These are phyloP conservation scores for Colletotrichum agaves DNA, from an alignment of 2,329 filamentous ascomycete species.

Conservation along the genomic window DNA sequence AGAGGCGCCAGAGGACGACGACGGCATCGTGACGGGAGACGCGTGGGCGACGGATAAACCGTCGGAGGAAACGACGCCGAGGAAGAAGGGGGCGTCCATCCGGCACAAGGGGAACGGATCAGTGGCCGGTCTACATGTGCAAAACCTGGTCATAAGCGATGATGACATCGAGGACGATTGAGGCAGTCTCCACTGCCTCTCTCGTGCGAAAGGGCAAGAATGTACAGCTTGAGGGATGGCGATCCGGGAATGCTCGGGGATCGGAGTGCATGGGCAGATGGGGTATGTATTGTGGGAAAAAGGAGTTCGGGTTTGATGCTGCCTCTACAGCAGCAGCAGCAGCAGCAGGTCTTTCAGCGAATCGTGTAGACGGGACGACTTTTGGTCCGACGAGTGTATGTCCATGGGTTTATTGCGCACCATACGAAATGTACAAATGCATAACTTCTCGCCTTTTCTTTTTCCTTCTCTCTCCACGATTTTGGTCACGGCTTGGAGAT, in stretches of 20 bases:
- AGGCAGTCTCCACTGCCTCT: background rate
- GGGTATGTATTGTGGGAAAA: no score
- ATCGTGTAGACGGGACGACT: no score
- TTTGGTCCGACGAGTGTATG: no score
- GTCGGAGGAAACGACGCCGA: constrained; percentile 62
- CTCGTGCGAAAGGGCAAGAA: background rate
- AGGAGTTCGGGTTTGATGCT: background rate
- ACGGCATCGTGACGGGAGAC: constrained; percentile 49
- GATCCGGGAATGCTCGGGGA: background rate
- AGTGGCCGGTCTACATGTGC: constrained; percentile 60
- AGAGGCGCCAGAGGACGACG: constrained; percentile 51
- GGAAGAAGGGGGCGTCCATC: constrained; percentile 57
- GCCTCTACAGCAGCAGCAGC: no score
- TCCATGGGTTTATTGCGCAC: no score
- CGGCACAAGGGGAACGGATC: constrained; percentile 46
- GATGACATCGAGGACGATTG: constrained; percentile 81
- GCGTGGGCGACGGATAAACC: constrained; percentile 72
- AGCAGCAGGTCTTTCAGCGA: no score
- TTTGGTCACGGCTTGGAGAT: no score
- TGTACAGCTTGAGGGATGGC: background rate
- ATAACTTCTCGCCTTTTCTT: no score
- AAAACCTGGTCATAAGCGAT: constrained; percentile 79
- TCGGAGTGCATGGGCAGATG: no score
- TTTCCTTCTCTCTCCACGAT: no score
- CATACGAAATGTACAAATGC: no score